phyloP scores from a whole-genome alignment of 2,329 filamentous ascomycete species.

The Teratosphaeria pseudoeucalypti region DNA sequence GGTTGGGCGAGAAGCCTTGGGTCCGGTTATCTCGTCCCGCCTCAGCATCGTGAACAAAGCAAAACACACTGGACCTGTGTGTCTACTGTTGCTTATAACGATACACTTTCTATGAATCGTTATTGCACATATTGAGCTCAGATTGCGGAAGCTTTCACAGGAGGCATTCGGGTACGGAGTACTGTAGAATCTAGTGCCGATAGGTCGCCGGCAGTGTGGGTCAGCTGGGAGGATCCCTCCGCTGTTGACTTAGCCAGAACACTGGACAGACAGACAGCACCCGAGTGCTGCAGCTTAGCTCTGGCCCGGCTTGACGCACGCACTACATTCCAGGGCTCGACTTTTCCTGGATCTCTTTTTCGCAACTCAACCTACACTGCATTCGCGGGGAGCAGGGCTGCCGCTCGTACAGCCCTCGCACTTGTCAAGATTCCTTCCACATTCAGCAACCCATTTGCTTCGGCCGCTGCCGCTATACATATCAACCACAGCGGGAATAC shows the following conservation, averaged over 20 bases:
- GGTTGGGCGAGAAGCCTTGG: background rate
- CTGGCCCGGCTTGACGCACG: background rate
- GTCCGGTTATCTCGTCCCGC: background rate
- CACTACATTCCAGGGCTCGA: background rate
- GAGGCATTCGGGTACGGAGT: too few relatives aligned
- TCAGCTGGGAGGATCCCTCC: background rate
- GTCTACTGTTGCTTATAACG: background rate
- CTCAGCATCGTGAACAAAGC: background rate
- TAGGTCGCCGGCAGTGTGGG: background rate
- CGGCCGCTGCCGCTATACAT: conserved; percentile 28
- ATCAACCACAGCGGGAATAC: conserved; percentile 39
- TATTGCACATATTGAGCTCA: too few relatives aligned
- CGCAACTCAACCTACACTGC: background rate
- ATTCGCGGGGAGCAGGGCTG: background rate
- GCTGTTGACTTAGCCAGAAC: background rate
- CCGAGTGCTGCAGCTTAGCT: background rate
- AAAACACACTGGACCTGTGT: background rate
- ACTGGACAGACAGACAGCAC: background rate
- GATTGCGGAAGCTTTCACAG: too few relatives aligned
- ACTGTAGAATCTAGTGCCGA: background rate
- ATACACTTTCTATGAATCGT: background rate
- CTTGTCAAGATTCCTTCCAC: conserved; percentile 65
- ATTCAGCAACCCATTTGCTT: conserved; percentile 26
- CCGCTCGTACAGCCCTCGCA: conserved; percentile 39
- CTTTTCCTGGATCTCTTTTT: background rate